phyloP scores from a whole-genome alignment of 2,329 filamentous ascomycete species.

The Arthrobotrys pseudoclavata region DNA sequence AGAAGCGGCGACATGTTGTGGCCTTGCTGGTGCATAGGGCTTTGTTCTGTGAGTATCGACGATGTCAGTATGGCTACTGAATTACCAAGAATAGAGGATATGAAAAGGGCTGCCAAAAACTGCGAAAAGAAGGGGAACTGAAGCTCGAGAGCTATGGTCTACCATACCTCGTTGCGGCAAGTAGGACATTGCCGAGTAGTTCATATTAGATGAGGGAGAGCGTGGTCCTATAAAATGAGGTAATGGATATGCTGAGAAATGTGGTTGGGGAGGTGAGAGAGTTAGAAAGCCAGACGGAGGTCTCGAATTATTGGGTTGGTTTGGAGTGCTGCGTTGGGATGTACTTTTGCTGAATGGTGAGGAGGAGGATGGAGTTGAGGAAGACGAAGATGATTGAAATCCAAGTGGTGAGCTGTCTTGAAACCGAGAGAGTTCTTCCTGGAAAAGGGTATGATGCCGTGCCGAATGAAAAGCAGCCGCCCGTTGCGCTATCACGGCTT shows the following conservation, averaged over 20 bases:
- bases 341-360: constrained; percentile 40
- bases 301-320: constrained; percentile 39
- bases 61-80: not conserved
- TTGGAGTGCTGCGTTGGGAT: constrained; percentile 42
- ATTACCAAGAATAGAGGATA: not conserved
- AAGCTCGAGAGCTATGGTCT: not conserved
- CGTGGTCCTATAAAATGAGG: constrained; percentile 21
- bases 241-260: constrained; percentile 30
- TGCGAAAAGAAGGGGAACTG: not conserved
- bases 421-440: constrained; percentile 49
- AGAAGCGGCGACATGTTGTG: constrained; percentile 21
- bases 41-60: constrained; percentile 19
- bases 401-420: constrained; percentile 43
- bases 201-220: constrained; percentile 30
- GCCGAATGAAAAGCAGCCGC: constrained; percentile 38
- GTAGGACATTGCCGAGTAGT: constrained; percentile 25
- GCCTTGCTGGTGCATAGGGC: constrained; percentile 12
- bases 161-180: constrained; percentile 24
- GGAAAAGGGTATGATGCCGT: constrained; percentile 44
- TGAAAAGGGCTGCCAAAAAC: not conserved
- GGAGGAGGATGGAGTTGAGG: constrained; percentile 49
- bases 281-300: constrained; percentile 31
- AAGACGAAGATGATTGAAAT: constrained; percentile 48
- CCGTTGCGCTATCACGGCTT: constrained; percentile 40
- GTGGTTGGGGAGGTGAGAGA: constrained; percentile 25